Base-by-base conservation (phyloP, 108 stramenopile genomes). In the Skeletonema grethae region DNA sequence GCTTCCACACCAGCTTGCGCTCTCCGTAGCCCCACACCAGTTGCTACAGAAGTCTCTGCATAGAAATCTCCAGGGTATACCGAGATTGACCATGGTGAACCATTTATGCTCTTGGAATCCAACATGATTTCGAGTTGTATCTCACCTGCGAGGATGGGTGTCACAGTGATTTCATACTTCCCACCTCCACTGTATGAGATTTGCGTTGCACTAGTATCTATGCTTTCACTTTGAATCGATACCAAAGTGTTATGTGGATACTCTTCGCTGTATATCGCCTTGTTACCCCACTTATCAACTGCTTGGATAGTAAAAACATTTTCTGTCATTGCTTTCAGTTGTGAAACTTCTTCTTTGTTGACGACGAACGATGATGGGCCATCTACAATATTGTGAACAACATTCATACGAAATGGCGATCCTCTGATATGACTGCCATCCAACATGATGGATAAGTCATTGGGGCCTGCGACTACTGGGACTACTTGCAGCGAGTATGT, bases 331-430 rank as follows among this genome's bases (percentile, higher is more conserved):
- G 82, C 71, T 24, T 43, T 64, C 48, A 78, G 58, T 15, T 57
- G 22, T 11, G 18, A 57, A 3, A 74, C 55, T 30, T 67, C 55
- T 25, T 35, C 63, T 29, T 63, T 55, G 5, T 67, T n/a, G 24
- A 72, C 36, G 30, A 82, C 55, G 31, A 63, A 64, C 7, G 82
- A 82, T 22, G 65, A 34, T 25, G 72, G 15, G 1, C 82, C 82
- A 7, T 59, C 41, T 5, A 28, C 66, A 28, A 32, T 16, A 53
- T 73, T 73, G 24, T 77, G 76, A 25, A 63, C 35, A 7, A 82
- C 82, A 57, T 76, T 16, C 65, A 82, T 77, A 18, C 61, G 53
- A 69, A 82, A 82, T 0, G 82, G 82, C 20, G 76, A 78, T 0
- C 76, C 72, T 57, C 61, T 50, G 41, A 73, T 58, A 12, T 35